Evolutionary conservation across 75 land plant species (phyloP).

Genomic region (Azolla pinnata): DNA sequence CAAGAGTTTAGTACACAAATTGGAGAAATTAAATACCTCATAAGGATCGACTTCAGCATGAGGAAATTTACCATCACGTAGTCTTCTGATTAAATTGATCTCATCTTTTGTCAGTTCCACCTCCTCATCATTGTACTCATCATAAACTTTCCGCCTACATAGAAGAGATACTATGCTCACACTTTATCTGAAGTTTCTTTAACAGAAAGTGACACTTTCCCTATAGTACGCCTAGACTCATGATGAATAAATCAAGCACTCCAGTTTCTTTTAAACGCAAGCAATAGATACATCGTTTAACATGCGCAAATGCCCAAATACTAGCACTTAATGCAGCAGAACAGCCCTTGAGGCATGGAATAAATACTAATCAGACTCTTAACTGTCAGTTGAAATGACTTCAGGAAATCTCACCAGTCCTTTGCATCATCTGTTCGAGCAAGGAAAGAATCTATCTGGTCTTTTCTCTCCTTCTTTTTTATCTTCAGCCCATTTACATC

Average conservation of each 20-base stretch:
- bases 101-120: slow-evolving; percentile 76
- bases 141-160: slow-evolving; percentile 72
- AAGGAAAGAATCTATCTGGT: slow-evolving; percentile 63
- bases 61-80: slow-evolving; percentile 74
- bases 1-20: too few relatives aligned
- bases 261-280: too few relatives aligned
- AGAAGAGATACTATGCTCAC: not conserved
- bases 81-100: slow-evolving; percentile 37
- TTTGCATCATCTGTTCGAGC: slow-evolving; percentile 65
- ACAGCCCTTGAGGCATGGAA: too few relatives aligned
- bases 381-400: not conserved
- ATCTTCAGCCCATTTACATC: slow-evolving; percentile 73
- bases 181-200: not conserved
- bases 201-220: too few relatives aligned
- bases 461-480: slow-evolving; percentile 58
- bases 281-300: too few relatives aligned
- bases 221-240: too few relatives aligned
- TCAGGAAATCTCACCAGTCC: slow-evolving; percentile 46
- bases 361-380: too few relatives aligned
- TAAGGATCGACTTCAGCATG: slow-evolving; percentile 81
- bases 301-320: too few relatives aligned
- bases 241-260: too few relatives aligned
- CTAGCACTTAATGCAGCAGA: too few relatives aligned
- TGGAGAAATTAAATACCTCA: slow-evolving; percentile 36
- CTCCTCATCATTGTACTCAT: slow-evolving; percentile 95